Conservation (phyloP, 345 rosid genomes). For the Pugionium cornutum region DNA sequence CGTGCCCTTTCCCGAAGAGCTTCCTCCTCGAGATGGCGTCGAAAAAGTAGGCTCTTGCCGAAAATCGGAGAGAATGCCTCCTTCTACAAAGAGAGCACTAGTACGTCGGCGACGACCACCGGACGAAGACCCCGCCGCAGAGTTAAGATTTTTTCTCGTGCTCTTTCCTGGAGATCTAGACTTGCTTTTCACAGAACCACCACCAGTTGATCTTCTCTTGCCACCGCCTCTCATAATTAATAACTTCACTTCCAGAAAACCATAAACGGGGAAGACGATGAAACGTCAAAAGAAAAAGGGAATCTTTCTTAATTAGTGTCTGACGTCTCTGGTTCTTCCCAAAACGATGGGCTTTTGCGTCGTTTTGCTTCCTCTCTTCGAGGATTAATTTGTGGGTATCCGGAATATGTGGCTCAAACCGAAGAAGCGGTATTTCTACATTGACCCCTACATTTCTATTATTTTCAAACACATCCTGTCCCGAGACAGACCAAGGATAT, state of each 20-base stretch:
- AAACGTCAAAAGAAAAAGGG: background rate
- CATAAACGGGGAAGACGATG: constrained; percentile 32
- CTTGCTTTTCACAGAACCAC: constrained; percentile 36
- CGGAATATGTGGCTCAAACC: background rate
- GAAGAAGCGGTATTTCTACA: constrained; percentile 14
- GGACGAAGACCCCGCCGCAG: constrained; percentile 40
- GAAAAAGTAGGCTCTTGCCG: constrained; percentile 39
- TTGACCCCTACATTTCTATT: background rate
- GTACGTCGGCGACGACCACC: constrained; percentile 39
- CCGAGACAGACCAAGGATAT: background rate
- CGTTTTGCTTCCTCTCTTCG: constrained; percentile 24
- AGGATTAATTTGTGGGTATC: constrained; percentile 27
- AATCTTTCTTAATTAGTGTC: background rate
- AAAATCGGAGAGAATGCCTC: constrained; percentile 77
- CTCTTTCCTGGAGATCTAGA: constrained; percentile 38
- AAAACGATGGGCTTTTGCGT: constrained; percentile 30
- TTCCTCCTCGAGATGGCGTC: constrained; percentile 49
- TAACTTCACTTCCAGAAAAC: constrained; percentile 19
- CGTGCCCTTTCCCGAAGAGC: constrained; percentile 29
- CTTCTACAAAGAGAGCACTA: constrained; percentile 63
- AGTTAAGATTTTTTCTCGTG: constrained; percentile 30
- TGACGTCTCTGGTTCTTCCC: background rate
- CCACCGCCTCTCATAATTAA: constrained; percentile 57
- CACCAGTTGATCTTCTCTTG: constrained; percentile 48
- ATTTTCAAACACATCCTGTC: background rate